These are phyloP conservation scores for Hemisphaericaspora nanyangensis DNA, from an alignment of 805 yeast species.

Conservation along the genomic window DNA sequence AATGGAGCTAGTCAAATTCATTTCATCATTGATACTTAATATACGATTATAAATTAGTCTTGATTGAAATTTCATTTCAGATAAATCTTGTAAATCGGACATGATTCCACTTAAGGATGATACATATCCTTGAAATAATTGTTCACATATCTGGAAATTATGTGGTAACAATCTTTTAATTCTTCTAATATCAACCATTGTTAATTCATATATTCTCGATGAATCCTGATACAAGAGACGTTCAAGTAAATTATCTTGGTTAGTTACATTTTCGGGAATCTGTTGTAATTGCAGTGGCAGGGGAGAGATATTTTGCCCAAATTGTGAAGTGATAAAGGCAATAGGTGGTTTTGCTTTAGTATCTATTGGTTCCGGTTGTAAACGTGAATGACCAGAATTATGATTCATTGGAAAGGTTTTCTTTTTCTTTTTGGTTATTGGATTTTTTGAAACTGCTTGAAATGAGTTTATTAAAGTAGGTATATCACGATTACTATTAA, in stretches of 20 bases:
- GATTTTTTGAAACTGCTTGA: neutral
- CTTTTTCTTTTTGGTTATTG: neutral
- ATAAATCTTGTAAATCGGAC: slow-evolving; percentile 6
- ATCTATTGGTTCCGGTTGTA: slow-evolving; percentile 3
- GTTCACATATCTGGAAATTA: slow-evolving; percentile 4
- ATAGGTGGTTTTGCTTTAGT: slow-evolving; percentile 1
- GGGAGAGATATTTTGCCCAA: neutral
- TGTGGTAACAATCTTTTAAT: slow-evolving; percentile 9
- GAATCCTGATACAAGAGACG: slow-evolving; percentile 4
- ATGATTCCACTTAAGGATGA: slow-evolving; percentile 4
- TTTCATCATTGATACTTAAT: slow-evolving; percentile 8
- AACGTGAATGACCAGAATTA: neutral
- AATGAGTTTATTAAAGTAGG: neutral
- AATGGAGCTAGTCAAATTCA: slow-evolving; percentile 5
- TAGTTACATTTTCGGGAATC: neutral
- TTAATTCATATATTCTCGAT: slow-evolving; percentile 4
- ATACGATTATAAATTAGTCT: slow-evolving; percentile 6
- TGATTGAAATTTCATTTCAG: slow-evolving; percentile 4
- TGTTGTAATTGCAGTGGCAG: neutral
- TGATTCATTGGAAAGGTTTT: neutral
- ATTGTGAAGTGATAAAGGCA: slow-evolving; percentile 2
- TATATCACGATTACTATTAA: neutral
- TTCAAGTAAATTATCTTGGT: slow-evolving; percentile 2
- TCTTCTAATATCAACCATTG: slow-evolving; percentile 10
- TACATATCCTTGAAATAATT: slow-evolving; percentile 3